These are phyloP conservation scores for Lepiota venenata DNA, from an alignment of 768 basidiomycete species.

Conservation along the genomic window DNA sequence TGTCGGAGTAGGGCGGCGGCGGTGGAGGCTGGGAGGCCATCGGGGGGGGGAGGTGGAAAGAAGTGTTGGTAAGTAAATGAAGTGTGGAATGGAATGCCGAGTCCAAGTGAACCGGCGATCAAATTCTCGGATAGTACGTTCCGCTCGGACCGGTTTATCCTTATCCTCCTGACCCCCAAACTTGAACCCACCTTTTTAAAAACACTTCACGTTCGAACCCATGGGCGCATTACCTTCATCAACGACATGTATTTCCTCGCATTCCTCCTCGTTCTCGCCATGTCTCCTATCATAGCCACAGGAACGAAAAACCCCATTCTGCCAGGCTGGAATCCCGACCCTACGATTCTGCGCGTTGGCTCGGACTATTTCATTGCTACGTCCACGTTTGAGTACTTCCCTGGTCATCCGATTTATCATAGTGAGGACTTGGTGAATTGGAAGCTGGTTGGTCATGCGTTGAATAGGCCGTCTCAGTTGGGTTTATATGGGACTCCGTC, in stretches of 20 bases:
- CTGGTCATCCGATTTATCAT: constrained; percentile 40
- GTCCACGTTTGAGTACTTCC: constrained; percentile 37
- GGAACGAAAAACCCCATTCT: constrained; percentile 31
- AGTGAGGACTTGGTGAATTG: constrained; percentile 33
- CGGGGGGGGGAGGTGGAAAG: too few species aligned
- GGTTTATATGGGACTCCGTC: constrained; percentile 33
- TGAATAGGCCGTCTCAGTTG: constrained; percentile 33
- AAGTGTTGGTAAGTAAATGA: too few species aligned
- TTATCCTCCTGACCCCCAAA: background rate
- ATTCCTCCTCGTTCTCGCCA: too few species aligned
- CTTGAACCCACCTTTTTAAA: background rate
- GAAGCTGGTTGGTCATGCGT: constrained; percentile 34
- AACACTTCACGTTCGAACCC: too few species aligned
- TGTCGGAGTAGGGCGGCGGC: background rate
- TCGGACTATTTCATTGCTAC: constrained; percentile 36
- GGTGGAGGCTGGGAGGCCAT: constrained; percentile 8
- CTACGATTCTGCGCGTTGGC: constrained; percentile 34
- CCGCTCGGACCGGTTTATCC: background rate
- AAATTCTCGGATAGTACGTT: background rate
- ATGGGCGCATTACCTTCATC: too few species aligned
- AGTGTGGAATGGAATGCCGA: background rate
- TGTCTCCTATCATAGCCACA: background rate
- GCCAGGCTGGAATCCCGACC: constrained; percentile 40
- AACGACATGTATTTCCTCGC: too few species aligned
- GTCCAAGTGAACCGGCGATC: too few species aligned